Conservation (phyloP, 257 asterid genomes). For the Henckelia pumila region DNA sequence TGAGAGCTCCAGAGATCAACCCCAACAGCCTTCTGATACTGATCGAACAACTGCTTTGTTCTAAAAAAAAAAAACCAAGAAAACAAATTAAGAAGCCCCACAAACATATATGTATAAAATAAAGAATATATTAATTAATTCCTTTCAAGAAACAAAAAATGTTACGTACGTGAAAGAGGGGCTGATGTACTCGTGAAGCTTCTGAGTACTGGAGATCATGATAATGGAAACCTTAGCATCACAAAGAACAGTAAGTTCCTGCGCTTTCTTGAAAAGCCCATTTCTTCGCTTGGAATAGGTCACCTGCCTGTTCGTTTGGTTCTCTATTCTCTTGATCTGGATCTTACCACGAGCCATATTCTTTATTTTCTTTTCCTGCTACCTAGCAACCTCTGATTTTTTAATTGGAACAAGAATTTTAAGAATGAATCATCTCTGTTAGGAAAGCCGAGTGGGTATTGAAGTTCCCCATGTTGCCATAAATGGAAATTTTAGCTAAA, state of each 20-base stretch:
- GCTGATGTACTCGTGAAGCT: slow-evolving; percentile 92
- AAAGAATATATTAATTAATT: no score
- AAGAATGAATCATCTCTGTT: not conserved
- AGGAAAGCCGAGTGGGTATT: slow-evolving; percentile 4
- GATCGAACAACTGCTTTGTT: slow-evolving; percentile 79
- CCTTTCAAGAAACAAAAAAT: not conserved
- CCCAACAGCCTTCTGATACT: slow-evolving; percentile 66
- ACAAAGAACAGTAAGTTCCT: slow-evolving; percentile 87
- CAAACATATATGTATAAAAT: not conserved
- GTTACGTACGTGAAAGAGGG: slow-evolving; percentile 50
- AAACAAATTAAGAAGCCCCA: no score
- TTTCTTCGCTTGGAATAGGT: slow-evolving; percentile 97
- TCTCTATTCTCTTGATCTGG: slow-evolving; percentile 95
- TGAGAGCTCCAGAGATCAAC: slow-evolving; percentile 83
- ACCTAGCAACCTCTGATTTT: not conserved
- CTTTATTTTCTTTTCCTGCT: slow-evolving; percentile 6
- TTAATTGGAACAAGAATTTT: no score
- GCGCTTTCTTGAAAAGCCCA: slow-evolving; percentile 94
- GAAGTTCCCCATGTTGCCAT: not conserved
- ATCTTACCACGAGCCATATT: slow-evolving; percentile 95
- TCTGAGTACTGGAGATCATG: slow-evolving; percentile 77
- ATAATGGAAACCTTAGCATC: slow-evolving; percentile 88
- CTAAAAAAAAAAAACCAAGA: slow-evolving; percentile 25
- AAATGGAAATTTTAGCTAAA: slow-evolving; percentile 27
- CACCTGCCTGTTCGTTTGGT: slow-evolving; percentile 94